Evolutionary conservation across 768 basidiomycete genomes (phyloP), one percentile per base, ranked within the genome.

Genomic region (Kwoniella europaea): DNA sequence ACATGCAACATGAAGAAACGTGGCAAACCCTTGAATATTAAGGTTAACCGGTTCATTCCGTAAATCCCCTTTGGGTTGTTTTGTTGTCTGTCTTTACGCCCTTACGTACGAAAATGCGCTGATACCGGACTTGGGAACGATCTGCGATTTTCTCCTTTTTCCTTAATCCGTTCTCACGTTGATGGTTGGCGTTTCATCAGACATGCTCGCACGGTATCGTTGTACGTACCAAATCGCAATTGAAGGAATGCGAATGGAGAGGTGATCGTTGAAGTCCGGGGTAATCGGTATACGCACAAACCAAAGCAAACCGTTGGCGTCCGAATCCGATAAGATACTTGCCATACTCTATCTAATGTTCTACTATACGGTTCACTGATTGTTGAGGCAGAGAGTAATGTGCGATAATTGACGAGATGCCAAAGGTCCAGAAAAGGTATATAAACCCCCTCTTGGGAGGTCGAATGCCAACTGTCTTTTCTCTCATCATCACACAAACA

Each of bases 401-500:
- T 54, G 12, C n/a, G 46, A 16, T n/a, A 53, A 22, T 6, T 7
- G 6, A 16, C 41, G 27, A 35, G 42, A 59, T 15, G 46, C 10
- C n/a, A 46, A 20, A n/a, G 10, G 46, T 35, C 29, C 4, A 10
- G 35, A 43, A 63, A 68, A 68, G 67, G 35, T 68, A 68, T 68
- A 68, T 68, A 68, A 68, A 61, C 59, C 59, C 54, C 67, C 50
- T 54, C 22, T n/a, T 16, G 24, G 29, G 41, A n/a, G 29, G 27
- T 68, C 67, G 61, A 63, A 29, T 4, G 20, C 10, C 20, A 53
- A 24, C 18, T 22, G 16, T 46, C 53, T 42, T 57, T 35, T 61
- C 43, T 46, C 52, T n/a, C 67, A 60, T 61, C 65, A 65, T 65
- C 67, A 68, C 58, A 68, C 18, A 20, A 54, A 63, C 63, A 50